Percentiles rank a stretch among this genome's conserved stretches.
Conservation (phyloP, 768 basidiomycete genomes). For the Pleurotus sapidus region DNA sequence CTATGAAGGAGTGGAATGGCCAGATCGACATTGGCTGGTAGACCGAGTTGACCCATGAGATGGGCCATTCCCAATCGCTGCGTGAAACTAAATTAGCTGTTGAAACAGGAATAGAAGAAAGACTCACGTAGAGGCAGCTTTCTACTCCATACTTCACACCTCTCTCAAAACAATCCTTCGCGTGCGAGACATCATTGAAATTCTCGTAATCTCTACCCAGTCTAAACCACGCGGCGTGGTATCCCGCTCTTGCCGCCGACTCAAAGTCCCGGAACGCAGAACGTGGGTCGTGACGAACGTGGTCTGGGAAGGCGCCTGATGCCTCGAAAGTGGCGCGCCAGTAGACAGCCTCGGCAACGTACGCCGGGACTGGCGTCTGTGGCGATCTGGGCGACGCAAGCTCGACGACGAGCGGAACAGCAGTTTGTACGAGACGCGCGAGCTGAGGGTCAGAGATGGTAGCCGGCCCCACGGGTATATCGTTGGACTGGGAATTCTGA, state of each 20-base stretch:
- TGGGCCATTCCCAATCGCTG: conserved; percentile 94
- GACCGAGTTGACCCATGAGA: conserved; percentile 81
- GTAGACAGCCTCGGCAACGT: conserved; percentile 72
- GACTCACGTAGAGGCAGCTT: conserved; percentile 75
- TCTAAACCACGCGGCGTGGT: conserved; percentile 83
- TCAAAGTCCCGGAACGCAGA: conserved; percentile 91
- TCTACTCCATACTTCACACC: conserved; percentile 75
- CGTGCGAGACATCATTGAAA: conserved; percentile 70
- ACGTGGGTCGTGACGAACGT: conserved; percentile 64
- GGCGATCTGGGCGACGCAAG: conserved; percentile 35
- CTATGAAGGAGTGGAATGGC: conserved; percentile 74
- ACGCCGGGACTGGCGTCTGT: conserved; percentile 24
- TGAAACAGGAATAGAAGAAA: conserved; percentile 5
- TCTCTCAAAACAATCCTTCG: conserved; percentile 84
- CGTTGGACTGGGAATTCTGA: conserved; percentile 27
- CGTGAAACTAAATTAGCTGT: neutral
- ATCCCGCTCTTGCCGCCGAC: conserved; percentile 73
- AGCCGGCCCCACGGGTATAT: conserved; percentile 48
- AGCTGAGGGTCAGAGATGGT: conserved; percentile 60
- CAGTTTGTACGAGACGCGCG: conserved; percentile 54
- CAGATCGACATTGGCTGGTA: conserved; percentile 45
- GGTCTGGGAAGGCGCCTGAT: conserved; percentile 67
- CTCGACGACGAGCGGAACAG: conserved; percentile 63
- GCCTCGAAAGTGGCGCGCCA: conserved; percentile 73
- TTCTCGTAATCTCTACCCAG: conserved; percentile 91